Evolutionary conservation across 2,329 filamentous ascomycete species (phyloP).

Genomic region (Trichoderma semiorbis): DNA sequence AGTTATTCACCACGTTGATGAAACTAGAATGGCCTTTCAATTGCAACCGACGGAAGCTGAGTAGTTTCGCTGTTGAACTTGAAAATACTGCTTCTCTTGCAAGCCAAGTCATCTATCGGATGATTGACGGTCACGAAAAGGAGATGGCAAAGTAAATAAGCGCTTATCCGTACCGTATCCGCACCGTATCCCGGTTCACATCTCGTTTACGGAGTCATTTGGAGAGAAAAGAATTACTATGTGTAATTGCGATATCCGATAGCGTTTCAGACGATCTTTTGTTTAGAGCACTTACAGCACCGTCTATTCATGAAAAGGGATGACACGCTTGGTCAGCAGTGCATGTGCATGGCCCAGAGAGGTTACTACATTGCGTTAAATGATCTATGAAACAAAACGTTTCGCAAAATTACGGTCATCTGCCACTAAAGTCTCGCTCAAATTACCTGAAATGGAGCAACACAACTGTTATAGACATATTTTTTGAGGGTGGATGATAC

Average conservation of each 20-base stretch:
- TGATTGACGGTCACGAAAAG: not conserved
- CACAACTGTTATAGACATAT: not conserved
- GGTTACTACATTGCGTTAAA: not conserved
- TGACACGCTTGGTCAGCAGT: not conserved
- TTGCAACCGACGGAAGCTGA: not conserved
- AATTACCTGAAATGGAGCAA: not conserved
- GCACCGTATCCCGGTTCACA: not conserved
- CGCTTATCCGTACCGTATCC: slow-evolving; percentile 1
- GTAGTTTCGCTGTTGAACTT: not conserved
- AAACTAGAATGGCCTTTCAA: not conserved
- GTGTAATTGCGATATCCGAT: not conserved
- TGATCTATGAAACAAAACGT: not conserved
- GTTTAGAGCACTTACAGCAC: not conserved
- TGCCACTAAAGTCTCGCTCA: not conserved
- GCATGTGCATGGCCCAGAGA: not conserved
- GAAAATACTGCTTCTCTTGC: not conserved
- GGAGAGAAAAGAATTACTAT: not conserved
- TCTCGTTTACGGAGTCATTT: not conserved
- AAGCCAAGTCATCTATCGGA: not conserved
- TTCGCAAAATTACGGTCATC: not conserved
- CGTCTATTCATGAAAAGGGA: not conserved
- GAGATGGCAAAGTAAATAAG: not conserved
- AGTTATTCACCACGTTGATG: not conserved
- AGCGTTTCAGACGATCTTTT: not conserved
- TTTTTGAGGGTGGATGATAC: not conserved